Evolutionary conservation across 208 protist species (phyloP), one percentile per base, ranked within the genome.

Genomic region (Herpetomonas samuelpessoai): DNA sequence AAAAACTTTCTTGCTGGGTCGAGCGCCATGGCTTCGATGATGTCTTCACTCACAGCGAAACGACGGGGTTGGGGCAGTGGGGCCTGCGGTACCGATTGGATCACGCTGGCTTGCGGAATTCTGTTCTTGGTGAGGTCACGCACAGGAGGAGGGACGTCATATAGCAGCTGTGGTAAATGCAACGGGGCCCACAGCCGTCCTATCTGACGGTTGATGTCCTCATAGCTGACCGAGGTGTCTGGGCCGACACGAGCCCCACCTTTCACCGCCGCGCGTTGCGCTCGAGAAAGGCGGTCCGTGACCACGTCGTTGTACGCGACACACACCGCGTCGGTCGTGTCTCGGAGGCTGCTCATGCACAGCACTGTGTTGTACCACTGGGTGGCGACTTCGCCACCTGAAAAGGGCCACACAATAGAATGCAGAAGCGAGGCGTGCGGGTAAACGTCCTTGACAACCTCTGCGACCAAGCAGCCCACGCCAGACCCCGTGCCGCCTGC

Each of bases 401-500:
- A 24, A 57, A 93, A 92, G 0, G 91, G 91, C 78, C 85, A 91
- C 41, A 97, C 86, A 10, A 80, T 60, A 3, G 81, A 76, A 60
- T 92, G 78, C 26, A 90, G 62, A 6, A 95, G 53, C 14, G 74
- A 58, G 18, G 74, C 59, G 22, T 46, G 65, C 12, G 88, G 86
- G 50, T 85, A 95, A 29, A 74, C 51, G 12, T 84, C 64, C 45
- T 79, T 73, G 4, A 94, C 59, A 6, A 79, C 60, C 35, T 96
- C 88, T 0, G 90, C 64, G 0, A 97, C 74, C 3, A 88, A 57
- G 41, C 74, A 91, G 31, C 91, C 80, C 21, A 98, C 83, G 0
- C 94, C 94, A 27, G 82, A 90, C 18, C 93, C 93, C 3, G 93
- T 97, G 21, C 93, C 93, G 9, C 93, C 93, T 1, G 88, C 91